These are phyloP conservation scores for Raddia guianensis DNA, from an alignment of 176 grass and related monocot species.

Conservation along the genomic window DNA sequence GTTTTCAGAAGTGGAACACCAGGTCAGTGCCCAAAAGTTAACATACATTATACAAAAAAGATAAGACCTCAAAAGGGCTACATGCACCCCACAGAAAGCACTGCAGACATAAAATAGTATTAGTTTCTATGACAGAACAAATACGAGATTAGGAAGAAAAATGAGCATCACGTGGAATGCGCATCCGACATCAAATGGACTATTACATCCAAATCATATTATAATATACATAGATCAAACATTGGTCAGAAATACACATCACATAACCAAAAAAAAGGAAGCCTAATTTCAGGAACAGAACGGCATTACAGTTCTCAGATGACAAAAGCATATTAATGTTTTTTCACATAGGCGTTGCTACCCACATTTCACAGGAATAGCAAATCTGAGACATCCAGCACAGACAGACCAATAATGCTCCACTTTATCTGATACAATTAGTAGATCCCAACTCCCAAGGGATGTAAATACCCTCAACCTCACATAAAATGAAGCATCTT, in stretches of 20 bases:
- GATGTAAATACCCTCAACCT: not conserved
- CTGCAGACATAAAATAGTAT: not conserved
- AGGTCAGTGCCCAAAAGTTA: not conserved
- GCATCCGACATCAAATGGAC: not conserved
- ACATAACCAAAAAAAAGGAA: not conserved
- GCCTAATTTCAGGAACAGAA: not conserved
- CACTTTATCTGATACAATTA: not conserved
- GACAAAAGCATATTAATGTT: constrained; percentile 2
- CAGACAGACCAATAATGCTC: not conserved
- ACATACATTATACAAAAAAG: not conserved
- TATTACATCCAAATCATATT: not conserved
- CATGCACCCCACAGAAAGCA: not conserved
- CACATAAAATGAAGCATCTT: constrained; percentile 15
- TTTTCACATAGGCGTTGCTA: constrained; percentile 12
- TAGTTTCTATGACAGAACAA: not conserved
- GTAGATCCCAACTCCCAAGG: not conserved
- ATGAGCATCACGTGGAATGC: not conserved
- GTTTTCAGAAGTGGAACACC: not conserved
- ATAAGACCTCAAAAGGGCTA: not conserved
- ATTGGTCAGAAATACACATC: not conserved
- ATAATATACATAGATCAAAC: constrained; percentile 22
- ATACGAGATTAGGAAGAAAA: not conserved
- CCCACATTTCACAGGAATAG: constrained; percentile 19
- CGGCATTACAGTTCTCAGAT: constrained; percentile 4
- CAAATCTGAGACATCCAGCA: not conserved